These are phyloP conservation scores for Apiotrichum gamsii DNA, from an alignment of 1,284 basidiomycete genomes.

Conservation along the genomic window DNA sequence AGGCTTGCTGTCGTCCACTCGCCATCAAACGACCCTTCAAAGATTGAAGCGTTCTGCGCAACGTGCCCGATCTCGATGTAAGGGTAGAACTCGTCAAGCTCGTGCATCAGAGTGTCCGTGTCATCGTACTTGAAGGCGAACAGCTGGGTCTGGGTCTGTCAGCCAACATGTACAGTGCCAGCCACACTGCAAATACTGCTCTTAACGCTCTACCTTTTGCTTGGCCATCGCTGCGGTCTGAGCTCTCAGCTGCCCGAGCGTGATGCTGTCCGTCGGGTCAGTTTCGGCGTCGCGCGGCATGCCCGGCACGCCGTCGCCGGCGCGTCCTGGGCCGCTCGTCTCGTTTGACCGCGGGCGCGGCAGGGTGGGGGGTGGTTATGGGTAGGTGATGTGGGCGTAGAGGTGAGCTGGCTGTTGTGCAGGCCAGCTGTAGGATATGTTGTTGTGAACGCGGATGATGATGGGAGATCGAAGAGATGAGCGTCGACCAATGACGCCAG, in stretches of 20 bases:
- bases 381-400: neutral
- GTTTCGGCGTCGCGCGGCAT: slow-evolving; percentile 9
- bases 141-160: slow-evolving; percentile 56
- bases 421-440: too few relatives aligned
- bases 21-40: slow-evolving; percentile 72
- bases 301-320: slow-evolving; percentile 13
- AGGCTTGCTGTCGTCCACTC: slow-evolving; percentile 69
- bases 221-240: slow-evolving; percentile 23
- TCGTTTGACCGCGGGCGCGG: slow-evolving; percentile 12
- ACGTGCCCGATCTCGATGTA: slow-evolving; percentile 93
- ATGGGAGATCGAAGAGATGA: too few relatives aligned
- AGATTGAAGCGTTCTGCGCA: slow-evolving; percentile 77
- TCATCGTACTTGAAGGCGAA: slow-evolving; percentile 92
- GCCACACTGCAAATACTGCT: too few relatives aligned
- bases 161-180: neutral
- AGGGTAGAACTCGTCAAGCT: slow-evolving; percentile 97
- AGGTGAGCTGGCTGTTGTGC: neutral
- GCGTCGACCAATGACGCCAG: too few relatives aligned
- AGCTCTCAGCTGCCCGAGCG: slow-evolving; percentile 32
- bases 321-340: slow-evolving; percentile 9
- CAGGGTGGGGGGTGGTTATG: neutral
- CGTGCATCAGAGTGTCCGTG: slow-evolving; percentile 88
- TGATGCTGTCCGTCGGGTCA: slow-evolving; percentile 26
- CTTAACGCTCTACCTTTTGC: slow-evolving; percentile 31
- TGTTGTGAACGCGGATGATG: too few relatives aligned